Conservation (phyloP, 345 rosid species). For the Hevea brasiliensis region DNA sequence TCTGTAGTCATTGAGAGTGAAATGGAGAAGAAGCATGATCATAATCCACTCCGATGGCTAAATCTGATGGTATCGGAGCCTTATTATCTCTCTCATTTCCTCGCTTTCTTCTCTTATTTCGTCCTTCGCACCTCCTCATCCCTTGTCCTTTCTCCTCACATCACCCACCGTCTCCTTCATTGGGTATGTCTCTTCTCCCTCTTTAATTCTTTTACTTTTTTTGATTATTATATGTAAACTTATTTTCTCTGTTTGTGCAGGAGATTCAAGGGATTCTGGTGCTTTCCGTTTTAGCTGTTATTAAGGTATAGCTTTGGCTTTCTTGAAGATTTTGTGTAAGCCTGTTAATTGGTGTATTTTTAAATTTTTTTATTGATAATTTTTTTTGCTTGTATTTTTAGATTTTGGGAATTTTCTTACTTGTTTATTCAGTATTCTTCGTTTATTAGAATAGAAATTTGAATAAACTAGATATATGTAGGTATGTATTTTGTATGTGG, state of each 20-base stretch:
- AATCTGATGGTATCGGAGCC: constrained; percentile 65
- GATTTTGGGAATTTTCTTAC: no score
- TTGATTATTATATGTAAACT: neutral
- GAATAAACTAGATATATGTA: no score
- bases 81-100: constrained; percentile 61
- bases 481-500: neutral
- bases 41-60: constrained; percentile 41
- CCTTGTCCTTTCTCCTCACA: constrained; percentile 43
- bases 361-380: neutral
- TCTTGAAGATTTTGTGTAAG: neutral
- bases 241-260: constrained; percentile 35
- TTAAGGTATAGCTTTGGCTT: constrained; percentile 48
- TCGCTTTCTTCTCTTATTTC: constrained; percentile 73
- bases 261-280: constrained; percentile 84
- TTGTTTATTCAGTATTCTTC: neutral
- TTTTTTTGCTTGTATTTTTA: neutral
- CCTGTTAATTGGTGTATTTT: no score
- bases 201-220: neutral
- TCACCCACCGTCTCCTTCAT: constrained; percentile 42
- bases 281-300: constrained; percentile 46
- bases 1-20: neutral
- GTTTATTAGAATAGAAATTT: no score
- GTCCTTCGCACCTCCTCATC: constrained; percentile 59
- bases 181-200: constrained; percentile 36
- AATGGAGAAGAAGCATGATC: constrained; percentile 9